phyloP scores from a whole-genome alignment of 2,329 filamentous ascomycete species.

The Graphiopsis chlorocephala region DNA sequence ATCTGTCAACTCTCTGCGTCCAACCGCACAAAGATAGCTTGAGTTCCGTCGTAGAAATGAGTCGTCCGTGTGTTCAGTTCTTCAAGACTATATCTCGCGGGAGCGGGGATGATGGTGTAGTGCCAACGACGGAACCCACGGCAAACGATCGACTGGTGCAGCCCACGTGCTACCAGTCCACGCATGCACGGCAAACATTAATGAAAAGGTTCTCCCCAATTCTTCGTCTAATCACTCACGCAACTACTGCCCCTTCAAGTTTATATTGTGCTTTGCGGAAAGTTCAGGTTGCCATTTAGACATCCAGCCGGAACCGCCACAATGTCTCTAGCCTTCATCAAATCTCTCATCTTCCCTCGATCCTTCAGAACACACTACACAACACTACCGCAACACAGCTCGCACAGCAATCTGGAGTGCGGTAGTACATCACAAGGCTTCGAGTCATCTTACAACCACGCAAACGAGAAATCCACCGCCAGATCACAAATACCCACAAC shows the following conservation, averaged over 20 bases:
- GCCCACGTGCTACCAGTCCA: not conserved
- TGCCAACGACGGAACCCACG: not conserved
- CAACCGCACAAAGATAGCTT: not conserved
- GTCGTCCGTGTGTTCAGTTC: not conserved
- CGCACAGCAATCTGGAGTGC: not conserved
- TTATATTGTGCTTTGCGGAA: not conserved
- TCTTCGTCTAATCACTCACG: not conserved
- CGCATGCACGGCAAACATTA: not conserved
- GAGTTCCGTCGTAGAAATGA: not conserved
- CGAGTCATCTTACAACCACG: not conserved
- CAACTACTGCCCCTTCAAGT: no score
- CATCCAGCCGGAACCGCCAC: not conserved
- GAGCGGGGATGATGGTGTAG: conserved; percentile 6
- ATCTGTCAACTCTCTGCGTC: not conserved
- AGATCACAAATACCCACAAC: not conserved
- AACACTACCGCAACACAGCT: conserved; percentile 5
- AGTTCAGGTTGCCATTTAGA: not conserved
- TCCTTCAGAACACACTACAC: not conserved
- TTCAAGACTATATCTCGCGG: not conserved
- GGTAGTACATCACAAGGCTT: not conserved
- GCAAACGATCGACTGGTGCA: not conserved
- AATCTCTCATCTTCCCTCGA: not conserved
- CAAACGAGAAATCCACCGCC: not conserved
- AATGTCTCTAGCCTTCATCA: conserved; percentile 13
- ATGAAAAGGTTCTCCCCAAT: not conserved